These are phyloP conservation scores for Fusarium hostae DNA, from an alignment of 2,329 filamentous ascomycete species.

Conservation along the genomic window DNA sequence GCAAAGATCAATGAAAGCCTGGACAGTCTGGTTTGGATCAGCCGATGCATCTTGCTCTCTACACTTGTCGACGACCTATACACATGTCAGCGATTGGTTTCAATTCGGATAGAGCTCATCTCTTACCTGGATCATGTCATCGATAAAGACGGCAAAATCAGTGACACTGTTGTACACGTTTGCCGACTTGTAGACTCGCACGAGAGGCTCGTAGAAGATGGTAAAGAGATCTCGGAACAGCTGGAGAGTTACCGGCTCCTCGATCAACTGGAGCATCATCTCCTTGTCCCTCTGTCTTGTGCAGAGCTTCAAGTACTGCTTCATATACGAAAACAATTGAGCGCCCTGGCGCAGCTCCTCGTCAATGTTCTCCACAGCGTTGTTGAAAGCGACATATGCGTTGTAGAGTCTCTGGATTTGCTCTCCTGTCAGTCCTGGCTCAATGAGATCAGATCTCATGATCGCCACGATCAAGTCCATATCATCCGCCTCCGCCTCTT, in stretches of 20 bases:
- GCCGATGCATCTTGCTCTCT: slow-evolving; percentile 84
- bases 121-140: slow-evolving; percentile 86
- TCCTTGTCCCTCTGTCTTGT: slow-evolving; percentile 92
- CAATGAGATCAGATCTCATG: slow-evolving; percentile 79
- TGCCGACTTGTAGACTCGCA: slow-evolving; percentile 97
- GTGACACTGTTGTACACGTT: slow-evolving; percentile 98
- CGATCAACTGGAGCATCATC: slow-evolving; percentile 96
- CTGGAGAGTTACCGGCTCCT: slow-evolving; percentile 97
- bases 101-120: neutral
- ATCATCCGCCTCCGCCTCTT: slow-evolving; percentile 77
- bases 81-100: slow-evolving; percentile 14
- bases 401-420: slow-evolving; percentile 91
- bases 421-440: slow-evolving; percentile 75
- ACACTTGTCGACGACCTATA: slow-evolving; percentile 71
- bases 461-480: slow-evolving; percentile 89
- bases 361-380: slow-evolving; percentile 89
- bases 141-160: slow-evolving; percentile 91
- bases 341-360: slow-evolving; percentile 89
- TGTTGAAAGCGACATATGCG: slow-evolving; percentile 95
- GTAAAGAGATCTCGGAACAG: slow-evolving; percentile 96
- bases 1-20: slow-evolving; percentile 97
- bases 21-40: slow-evolving; percentile 97
- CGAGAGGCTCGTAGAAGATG: slow-evolving; percentile 98
- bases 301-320: slow-evolving; percentile 92
- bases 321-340: slow-evolving; percentile 91